Percentiles rank a stretch among this genome's conserved stretches.
phyloP scores from a whole-genome alignment of 2,329 filamentous ascomycete species.

The Sclerotinia sclerotiorum region DNA sequence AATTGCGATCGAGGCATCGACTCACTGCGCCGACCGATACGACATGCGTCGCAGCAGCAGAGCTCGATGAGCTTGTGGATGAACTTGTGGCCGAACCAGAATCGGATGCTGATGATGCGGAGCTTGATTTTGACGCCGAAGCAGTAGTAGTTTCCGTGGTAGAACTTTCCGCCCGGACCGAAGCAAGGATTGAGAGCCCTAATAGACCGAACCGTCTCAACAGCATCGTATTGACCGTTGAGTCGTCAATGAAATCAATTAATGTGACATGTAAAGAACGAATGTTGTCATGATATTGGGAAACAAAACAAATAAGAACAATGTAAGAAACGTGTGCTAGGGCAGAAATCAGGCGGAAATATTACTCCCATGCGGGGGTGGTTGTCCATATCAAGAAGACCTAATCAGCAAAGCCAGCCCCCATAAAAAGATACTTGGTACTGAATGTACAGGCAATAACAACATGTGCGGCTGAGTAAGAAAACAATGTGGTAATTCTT shows the following conservation, averaged over 20 bases:
- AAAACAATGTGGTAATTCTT: slow-evolving; percentile 8
- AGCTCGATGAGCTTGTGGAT: slow-evolving; percentile 29
- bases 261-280: slow-evolving; percentile 8
- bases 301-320: slow-evolving; percentile 9
- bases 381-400: slow-evolving; percentile 13
- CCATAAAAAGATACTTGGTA: slow-evolving; percentile 12
- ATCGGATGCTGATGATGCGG: neutral
- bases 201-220: slow-evolving; percentile 4
- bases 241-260: slow-evolving; percentile 10
- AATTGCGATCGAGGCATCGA: slow-evolving; percentile 1
- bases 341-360: neutral
- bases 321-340: neutral
- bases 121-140: slow-evolving; percentile 14
- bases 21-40: slow-evolving; percentile 41
- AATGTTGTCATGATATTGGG: slow-evolving; percentile 2
- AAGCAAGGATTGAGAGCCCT: slow-evolving; percentile 13
- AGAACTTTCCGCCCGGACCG: slow-evolving; percentile 9
- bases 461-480: slow-evolving; percentile 16
- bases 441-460: neutral
- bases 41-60: slow-evolving; percentile 35
- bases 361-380: slow-evolving; percentile 22
- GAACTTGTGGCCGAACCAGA: slow-evolving; percentile 9
- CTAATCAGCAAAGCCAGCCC: slow-evolving; percentile 7
- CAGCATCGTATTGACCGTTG: slow-evolving; percentile 14
- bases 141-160: neutral